phyloP scores from a whole-genome alignment of 2,329 filamentous ascomycete genomes.

The Colletotrichum orbiculare region DNA sequence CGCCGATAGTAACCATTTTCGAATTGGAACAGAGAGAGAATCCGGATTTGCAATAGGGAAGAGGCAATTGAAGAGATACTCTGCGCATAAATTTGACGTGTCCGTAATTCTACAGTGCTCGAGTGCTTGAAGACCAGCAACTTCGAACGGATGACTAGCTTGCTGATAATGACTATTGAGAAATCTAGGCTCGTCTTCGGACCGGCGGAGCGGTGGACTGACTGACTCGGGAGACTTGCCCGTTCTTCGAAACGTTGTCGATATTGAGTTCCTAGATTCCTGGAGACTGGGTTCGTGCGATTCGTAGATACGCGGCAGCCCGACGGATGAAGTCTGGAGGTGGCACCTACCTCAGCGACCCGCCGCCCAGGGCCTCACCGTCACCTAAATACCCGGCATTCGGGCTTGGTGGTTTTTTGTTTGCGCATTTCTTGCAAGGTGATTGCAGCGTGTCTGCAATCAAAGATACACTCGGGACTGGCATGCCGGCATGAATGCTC shows the following conservation, averaged over 20 bases:
- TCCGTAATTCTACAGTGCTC: no score
- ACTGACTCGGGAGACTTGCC: slow-evolving; percentile 14
- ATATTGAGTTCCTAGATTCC: not conserved
- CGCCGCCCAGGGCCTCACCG: not conserved
- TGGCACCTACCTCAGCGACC: slow-evolving; percentile 17
- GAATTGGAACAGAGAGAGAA: slow-evolving; percentile 9
- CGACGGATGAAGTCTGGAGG: not conserved
- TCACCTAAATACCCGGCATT: slow-evolving; percentile 2
- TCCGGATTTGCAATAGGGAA: not conserved
- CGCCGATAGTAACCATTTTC: slow-evolving; percentile 2
- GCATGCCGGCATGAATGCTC: no score
- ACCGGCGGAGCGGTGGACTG: not conserved
- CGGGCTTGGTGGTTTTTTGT: no score
- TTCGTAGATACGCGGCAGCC: slow-evolving; percentile 3
- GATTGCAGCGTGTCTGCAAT: no score
- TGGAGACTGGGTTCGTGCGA: not conserved
- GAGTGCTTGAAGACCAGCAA: no score
- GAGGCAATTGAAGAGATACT: slow-evolving; percentile 2
- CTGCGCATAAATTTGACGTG: no score
- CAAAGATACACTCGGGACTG: no score
- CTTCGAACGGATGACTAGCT: no score
- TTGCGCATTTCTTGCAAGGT: not conserved
- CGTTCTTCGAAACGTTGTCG: not conserved
- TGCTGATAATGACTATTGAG: no score
- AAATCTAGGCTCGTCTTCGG: not conserved